phyloP scores from a whole-genome alignment of 108 stramenopile genomes.

The Pseudonitzschia pungens region DNA sequence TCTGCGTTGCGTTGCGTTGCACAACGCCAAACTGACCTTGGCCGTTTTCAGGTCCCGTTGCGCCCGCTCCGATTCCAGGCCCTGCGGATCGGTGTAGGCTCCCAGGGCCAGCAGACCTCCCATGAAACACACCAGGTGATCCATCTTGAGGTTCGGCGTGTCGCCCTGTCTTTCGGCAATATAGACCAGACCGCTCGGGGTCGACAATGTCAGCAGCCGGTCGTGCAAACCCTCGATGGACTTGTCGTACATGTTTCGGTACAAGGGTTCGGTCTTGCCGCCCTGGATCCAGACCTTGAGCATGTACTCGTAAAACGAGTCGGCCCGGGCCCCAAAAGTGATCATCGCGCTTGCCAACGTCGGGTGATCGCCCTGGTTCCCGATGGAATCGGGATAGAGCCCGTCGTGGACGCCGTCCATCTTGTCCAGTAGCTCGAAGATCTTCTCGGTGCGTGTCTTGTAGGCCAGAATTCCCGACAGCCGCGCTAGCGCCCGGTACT shows the following conservation, averaged over 20 bases:
- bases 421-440: slow-evolving; percentile 64
- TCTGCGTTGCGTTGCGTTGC: neutral
- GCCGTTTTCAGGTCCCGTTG: slow-evolving; percentile 80
- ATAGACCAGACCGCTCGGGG: slow-evolving; percentile 74
- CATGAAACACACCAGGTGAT: slow-evolving; percentile 95
- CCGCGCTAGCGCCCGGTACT: slow-evolving; percentile 84
- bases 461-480: slow-evolving; percentile 64
- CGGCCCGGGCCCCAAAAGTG: slow-evolving; percentile 77
- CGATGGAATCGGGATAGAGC: slow-evolving; percentile 39
- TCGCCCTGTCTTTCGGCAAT: slow-evolving; percentile 69
- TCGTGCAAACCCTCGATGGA: slow-evolving; percentile 86
- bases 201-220: slow-evolving; percentile 64
- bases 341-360: slow-evolving; percentile 34
- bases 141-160: slow-evolving; percentile 74
- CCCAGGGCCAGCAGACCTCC: slow-evolving; percentile 91
- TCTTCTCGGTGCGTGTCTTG: slow-evolving; percentile 65
- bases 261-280: slow-evolving; percentile 67
- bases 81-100: slow-evolving; percentile 80
- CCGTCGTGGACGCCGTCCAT: slow-evolving; percentile 54
- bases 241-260: slow-evolving; percentile 87
- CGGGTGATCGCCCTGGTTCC: neutral
- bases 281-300: slow-evolving; percentile 94
- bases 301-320: slow-evolving; percentile 94
- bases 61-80: slow-evolving; percentile 62
- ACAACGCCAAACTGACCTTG: slow-evolving; percentile 22